Base-by-base conservation (phyloP, 306 rosid genomes). In the Casuarina cunninghamiana region DNA sequence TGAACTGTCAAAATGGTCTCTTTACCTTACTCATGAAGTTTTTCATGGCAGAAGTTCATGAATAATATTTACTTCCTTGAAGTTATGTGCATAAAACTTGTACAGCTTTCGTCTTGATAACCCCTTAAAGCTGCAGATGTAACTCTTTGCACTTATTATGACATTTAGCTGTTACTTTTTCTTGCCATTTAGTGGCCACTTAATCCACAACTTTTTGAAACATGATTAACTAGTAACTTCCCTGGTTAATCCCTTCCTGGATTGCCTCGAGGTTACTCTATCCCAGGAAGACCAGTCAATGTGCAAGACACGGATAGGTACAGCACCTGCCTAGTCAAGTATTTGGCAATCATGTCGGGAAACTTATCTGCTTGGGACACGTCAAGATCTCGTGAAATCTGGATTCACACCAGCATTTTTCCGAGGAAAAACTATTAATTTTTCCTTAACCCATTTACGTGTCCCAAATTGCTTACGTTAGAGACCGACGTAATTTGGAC, bases 301-400 rank as follows among this genome's bases (percentile, higher is more conserved):
- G 39, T 11, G 67, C 49, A 11, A 0, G 37, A 19, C 58, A 6
- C 2, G 0, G 7, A 58, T 39, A 48, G 77, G 72, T 49, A 12
- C 2, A 2, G 2, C 39, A 1, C 76, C 16, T 37, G 69, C 15
- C 60, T 73, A 76, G 78, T 16, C 75, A 53, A 74, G 21, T 53
- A 26, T 26, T 26, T 19, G 10, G 26, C 11, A 35, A 58, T 16
- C 57, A 15, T 3, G 50, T 17, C 4, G 8, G 32, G 32, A 26
- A 48, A 32, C 43, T n/a, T 74, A 53, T 69, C 4, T 39, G 21
- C 42, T 60, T 38, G 12, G 7, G 83, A 58, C 86, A 78, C 79
- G 78, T 58, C 10, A 35, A 38, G 5, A 39, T 86, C 88, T 75
- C 85, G 79, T 77, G 84, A 80, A 26, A 69, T 57, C 77, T 32